Base-by-base conservation (phyloP, 2,329 filamentous ascomycete species). In the Arachnopeziza araneosa region DNA sequence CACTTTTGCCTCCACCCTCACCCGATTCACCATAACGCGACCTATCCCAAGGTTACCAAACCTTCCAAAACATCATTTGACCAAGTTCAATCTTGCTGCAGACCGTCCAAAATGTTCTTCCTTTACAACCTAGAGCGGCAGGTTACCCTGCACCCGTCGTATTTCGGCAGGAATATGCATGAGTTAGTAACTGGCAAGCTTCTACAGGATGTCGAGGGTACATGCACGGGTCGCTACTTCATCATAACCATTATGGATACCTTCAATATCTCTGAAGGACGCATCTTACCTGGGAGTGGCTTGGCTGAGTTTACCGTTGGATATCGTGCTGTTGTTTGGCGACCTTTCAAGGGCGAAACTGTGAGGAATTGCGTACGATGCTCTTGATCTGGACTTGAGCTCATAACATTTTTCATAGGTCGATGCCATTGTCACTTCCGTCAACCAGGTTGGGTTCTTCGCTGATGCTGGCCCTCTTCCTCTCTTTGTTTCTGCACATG, bases 231-330 rank as follows among this genome's bases (percentile, higher is more conserved):
- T 60, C 91, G 91, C 74, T 97, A 96, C 80, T 98, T 95, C 76
- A 96, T 99, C 72, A 95, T 99, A 69, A 95, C 92, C 72, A 96
- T 99, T 71, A 93, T 99, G 85, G 93, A 97, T 75, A 90, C 93
- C 54, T 93, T 96, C 70, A 90, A 97, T 68, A 93, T 98, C 70
- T 96, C 91, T 19, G 92, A 96, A 72, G 93, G 93, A 14, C 88
- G 91, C 68, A 93, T 99, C 63, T 83, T 97, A 59, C 93, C 95
- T 2, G 91, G 93, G 9, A 96, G 89, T 63, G 95, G 93, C 10
- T 83, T 96, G 67, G 93, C 95, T 22, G 91, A 97, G 76, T 99
- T 97, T 73, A 96, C 90, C 0, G 92, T 99, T 54, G 87, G 90
- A 70, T 99, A 97, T 74, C 90, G 93, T 63, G 95, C 95, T 57